Percentiles rank a stretch among this genome's conserved stretches.
Conservation (phyloP, 768 basidiomycete species). For the Mrakia hoshinonis region DNA sequence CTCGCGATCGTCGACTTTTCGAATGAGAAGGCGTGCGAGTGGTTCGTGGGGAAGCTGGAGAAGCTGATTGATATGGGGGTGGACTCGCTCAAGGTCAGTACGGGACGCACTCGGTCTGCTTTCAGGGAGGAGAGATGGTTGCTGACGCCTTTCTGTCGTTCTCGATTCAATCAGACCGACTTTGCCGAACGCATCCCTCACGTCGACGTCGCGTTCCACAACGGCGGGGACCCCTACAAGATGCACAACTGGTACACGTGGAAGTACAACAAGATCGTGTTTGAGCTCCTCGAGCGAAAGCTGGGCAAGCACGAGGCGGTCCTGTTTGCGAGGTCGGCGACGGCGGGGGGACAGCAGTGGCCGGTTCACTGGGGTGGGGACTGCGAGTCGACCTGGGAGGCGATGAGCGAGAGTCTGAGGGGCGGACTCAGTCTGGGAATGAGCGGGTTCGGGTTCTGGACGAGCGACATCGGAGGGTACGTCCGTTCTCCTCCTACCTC, state of each 20-base stretch:
- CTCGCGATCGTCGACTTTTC: conserved; percentile 53
- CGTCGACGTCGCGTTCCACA: conserved; percentile 53
- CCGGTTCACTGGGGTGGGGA: conserved; percentile 49
- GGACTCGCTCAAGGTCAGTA: conserved; percentile 49
- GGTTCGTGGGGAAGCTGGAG: conserved; percentile 50
- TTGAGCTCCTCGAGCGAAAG: conserved; percentile 51
- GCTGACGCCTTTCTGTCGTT: no score
- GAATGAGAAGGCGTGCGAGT: conserved; percentile 52
- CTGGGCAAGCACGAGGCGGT: conserved; percentile 60
- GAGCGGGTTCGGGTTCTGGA: conserved; percentile 63
- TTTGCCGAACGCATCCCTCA: conserved; percentile 72
- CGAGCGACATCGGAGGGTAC: conserved; percentile 57
- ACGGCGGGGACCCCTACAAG: conserved; percentile 56
- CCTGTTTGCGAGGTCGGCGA: conserved; percentile 59
- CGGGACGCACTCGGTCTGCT: no score
- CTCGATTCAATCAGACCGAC: conserved; percentile 49
- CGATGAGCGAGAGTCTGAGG: conserved; percentile 65
- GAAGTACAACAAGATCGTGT: conserved; percentile 63
- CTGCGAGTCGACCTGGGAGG: conserved; percentile 67
- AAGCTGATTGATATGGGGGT: conserved; percentile 51
- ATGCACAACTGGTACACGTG: conserved; percentile 65
- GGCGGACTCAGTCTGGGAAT: conserved; percentile 57
- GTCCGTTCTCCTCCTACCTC: not conserved
- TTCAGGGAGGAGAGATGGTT: no score
- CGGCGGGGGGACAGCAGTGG: conserved; percentile 56